Base-by-base conservation (phyloP, 2,329 filamentous ascomycete species). In the Didymella exigua region DNA sequence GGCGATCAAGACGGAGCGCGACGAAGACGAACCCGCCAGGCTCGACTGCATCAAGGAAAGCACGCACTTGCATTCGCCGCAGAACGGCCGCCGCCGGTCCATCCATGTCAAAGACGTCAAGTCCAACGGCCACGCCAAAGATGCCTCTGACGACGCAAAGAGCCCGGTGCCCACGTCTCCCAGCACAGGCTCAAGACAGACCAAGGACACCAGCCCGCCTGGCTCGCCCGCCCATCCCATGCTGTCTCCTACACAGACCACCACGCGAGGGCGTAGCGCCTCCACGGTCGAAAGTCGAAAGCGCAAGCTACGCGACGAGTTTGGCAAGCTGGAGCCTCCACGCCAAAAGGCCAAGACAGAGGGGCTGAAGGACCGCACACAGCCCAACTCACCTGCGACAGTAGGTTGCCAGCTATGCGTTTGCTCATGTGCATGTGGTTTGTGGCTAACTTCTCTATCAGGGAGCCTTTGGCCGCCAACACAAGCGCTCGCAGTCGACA, bases 261-360 rank as follows among this genome's bases (percentile, higher is more conserved):
- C 56, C 11, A 65, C 65, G 10, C 70, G 74, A 44, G 72, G 71
- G 47, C 72, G 75, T 54, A 76, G 74, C 54, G 66, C 69, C 3
- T 76, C 72, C 13, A 73, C 72, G 1, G 60, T 70, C 30, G 75
- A 76, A 31, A 74, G 69, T 23, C 69, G 73, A 49, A 77, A 77
- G 56, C 73, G 75, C 58, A 77, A 77, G 58, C 49, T 72, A 33
- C 72, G 73, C 36, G 73, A 73, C 31, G 70, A 70, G 27, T 62
- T 69, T 43, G 63, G 65, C 40, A 72, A 71, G 51, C 59, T 73
- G 21, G 75, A 77, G 51, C 75, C 74, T 40, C 74, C 74, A 24
- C 74, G 75, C 19, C 75, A 77, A 57, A 74, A 74, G 50, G 66
- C 69, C 23, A 75, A 74, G 59, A 75, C 69, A 21, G 74, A 76